phyloP scores from a whole-genome alignment of 1,284 basidiomycete species.

The Kalmanozyma brasiliensis region DNA sequence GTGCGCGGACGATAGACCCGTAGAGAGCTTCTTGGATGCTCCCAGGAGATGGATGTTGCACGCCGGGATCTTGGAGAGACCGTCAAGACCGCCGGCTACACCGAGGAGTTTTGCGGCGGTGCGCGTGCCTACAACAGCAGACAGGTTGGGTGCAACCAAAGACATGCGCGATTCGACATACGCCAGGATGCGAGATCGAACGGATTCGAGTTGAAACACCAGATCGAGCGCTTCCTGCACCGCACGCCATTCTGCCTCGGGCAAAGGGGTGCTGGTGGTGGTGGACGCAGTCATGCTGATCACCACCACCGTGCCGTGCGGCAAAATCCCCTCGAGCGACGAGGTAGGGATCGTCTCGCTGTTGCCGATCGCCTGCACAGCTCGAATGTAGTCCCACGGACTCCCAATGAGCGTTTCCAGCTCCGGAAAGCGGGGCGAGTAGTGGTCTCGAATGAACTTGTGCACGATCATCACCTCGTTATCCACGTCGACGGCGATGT shows the following conservation, averaged over 20 bases:
- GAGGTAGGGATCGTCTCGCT: constrained; percentile 79
- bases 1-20: constrained; percentile 81
- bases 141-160: constrained; percentile 95
- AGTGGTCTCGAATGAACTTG: constrained; percentile 99
- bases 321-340: constrained; percentile 80
- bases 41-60: constrained; percentile 96
- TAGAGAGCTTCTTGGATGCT: constrained; percentile 87
- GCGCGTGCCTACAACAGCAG: constrained; percentile 95
- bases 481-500: constrained; percentile 96
- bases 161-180: constrained; percentile 99
- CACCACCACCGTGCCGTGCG: constrained; percentile 93
- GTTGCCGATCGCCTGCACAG: constrained; percentile 89
- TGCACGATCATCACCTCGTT: constrained; percentile 97
- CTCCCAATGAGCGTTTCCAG: constrained; percentile 93
- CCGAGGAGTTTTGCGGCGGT: constrained; percentile 98
- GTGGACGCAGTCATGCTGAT: constrained; percentile 91
- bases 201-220: constrained; percentile 85
- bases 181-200: constrained; percentile 88
- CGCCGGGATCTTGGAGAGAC: constrained; percentile 91
- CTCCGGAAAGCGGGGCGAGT: constrained; percentile 93
- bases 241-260: constrained; percentile 79
- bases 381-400: constrained; percentile 89
- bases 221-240: constrained; percentile 87
- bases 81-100: constrained; percentile 90
- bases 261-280: constrained; percentile 80